These are phyloP conservation scores for Chrysochromulina parva DNA, from an alignment of 78 protist genomes.

Conservation along the genomic window DNA sequence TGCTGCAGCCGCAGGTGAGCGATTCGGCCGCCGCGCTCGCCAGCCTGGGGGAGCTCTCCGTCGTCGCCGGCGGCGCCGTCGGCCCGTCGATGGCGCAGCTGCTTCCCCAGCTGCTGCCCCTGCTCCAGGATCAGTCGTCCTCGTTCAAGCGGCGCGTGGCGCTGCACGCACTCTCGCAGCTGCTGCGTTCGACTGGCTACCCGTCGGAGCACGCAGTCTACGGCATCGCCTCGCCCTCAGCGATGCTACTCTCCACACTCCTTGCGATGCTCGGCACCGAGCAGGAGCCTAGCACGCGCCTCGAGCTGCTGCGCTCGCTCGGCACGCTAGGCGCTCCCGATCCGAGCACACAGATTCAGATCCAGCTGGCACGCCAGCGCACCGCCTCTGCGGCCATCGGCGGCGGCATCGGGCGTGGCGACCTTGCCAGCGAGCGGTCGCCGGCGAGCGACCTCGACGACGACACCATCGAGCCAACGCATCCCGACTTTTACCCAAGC, in stretches of 20 bases:
- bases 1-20: slow-evolving; percentile 60
- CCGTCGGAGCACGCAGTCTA: slow-evolving; percentile 52
- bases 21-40: not conserved
- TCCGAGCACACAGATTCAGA: slow-evolving; percentile 63
- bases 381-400: not conserved
- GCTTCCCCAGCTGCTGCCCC: not conserved
- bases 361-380: not conserved
- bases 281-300: slow-evolving; percentile 34
- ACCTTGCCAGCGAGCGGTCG: not conserved
- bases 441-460: not conserved
- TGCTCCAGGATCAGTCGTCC: slow-evolving; percentile 66
- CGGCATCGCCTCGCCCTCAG: slow-evolving; percentile 74
- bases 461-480: not conserved
- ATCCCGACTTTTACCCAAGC: not conserved
- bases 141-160: slow-evolving; percentile 70
- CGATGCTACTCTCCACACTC: slow-evolving; percentile 74
- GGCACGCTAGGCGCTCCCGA: slow-evolving; percentile 98
- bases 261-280: slow-evolving; percentile 50
- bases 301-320: slow-evolving; percentile 79
- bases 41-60: not conserved
- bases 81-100: not conserved
- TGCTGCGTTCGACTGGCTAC: slow-evolving; percentile 82
- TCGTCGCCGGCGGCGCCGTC: not conserved
- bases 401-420: not conserved
- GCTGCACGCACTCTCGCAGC: slow-evolving; percentile 79